These are phyloP conservation scores for Xylariaceae sp. DNA, from an alignment of 2,329 filamentous ascomycete genomes.

Conservation along the genomic window DNA sequence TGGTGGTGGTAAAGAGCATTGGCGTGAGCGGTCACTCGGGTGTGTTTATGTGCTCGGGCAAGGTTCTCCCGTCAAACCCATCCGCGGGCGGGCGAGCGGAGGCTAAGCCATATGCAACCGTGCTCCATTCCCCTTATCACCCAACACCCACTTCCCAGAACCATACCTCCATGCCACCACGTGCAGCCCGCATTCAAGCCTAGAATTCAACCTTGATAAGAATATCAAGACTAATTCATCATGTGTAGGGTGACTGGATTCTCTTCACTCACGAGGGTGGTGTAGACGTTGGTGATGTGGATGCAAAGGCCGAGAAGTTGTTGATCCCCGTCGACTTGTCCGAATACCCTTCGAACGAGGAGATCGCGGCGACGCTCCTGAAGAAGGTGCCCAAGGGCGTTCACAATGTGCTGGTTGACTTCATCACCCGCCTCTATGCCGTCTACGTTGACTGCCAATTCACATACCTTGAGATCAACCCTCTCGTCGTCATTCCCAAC, in stretches of 20 bases:
- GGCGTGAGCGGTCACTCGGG: slow-evolving; percentile 9
- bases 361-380: slow-evolving; percentile 80
- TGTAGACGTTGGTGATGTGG: slow-evolving; percentile 98
- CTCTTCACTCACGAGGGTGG: slow-evolving; percentile 99
- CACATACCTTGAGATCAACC: slow-evolving; percentile 99
- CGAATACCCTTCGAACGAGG: slow-evolving; percentile 92
- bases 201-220: neutral
- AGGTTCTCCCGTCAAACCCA: slow-evolving; percentile 20
- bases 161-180: slow-evolving; percentile 12
- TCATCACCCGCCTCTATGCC: slow-evolving; percentile 96
- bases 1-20: neutral
- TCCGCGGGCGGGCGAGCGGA: slow-evolving; percentile 45
- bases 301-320: slow-evolving; percentile 98
- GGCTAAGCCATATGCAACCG: slow-evolving; percentile 39
- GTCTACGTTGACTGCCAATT: slow-evolving; percentile 99
- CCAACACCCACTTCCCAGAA: slow-evolving; percentile 20
- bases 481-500: slow-evolving; percentile 95
- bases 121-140: slow-evolving; percentile 24
- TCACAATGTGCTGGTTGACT: slow-evolving; percentile 98
- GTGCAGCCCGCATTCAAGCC: too few relatives aligned
- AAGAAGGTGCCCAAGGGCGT: slow-evolving; percentile 93
- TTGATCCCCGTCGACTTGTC: slow-evolving; percentile 93
- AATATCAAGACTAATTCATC: slow-evolving; percentile 15
- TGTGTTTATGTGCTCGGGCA: slow-evolving; percentile 24
- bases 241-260: slow-evolving; percentile 89